phyloP scores from a whole-genome alignment of 108 stramenopile genomes.

The Licmophora abbreviata region DNA sequence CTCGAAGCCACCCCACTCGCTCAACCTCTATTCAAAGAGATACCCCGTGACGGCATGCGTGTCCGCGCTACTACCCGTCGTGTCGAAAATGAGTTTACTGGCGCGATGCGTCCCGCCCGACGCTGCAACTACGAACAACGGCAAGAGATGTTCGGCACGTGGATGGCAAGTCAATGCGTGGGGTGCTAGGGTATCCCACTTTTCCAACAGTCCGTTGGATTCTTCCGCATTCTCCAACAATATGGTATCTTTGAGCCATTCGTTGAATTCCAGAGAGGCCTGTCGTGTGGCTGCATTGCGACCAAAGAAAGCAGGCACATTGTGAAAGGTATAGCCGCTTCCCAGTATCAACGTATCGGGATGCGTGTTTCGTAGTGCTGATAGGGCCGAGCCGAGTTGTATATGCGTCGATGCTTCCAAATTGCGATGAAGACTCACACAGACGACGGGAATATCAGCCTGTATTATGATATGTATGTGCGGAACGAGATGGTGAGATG shows the following conservation, averaged over 20 bases:
- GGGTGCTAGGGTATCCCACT: slow-evolving; percentile 40
- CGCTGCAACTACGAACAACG: slow-evolving; percentile 33
- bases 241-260: slow-evolving; percentile 32
- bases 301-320: slow-evolving; percentile 31
- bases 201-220: too few relatives aligned
- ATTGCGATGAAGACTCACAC: slow-evolving; percentile 39
- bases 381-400: slow-evolving; percentile 51
- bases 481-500: too few relatives aligned
- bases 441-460: slow-evolving; percentile 74
- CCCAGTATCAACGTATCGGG: slow-evolving; percentile 63
- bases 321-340: slow-evolving; percentile 70
- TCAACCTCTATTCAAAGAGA: slow-evolving; percentile 19
- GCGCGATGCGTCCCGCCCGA: slow-evolving; percentile 7
- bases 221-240: slow-evolving; percentile 7
- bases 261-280: slow-evolving; percentile 21
- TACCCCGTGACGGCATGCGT: slow-evolving; percentile 28
- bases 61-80: not conserved
- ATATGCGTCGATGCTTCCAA: slow-evolving; percentile 38
- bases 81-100: slow-evolving; percentile 3
- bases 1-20: too few relatives aligned
- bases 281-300: slow-evolving; percentile 6
- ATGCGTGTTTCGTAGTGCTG: slow-evolving; percentile 43
- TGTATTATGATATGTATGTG: too few relatives aligned
- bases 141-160: slow-evolving; percentile 46
- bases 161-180: slow-evolving; percentile 31